Conservation (phyloP, 2,329 filamentous ascomycete species). For the Seiridium unicorne region DNA sequence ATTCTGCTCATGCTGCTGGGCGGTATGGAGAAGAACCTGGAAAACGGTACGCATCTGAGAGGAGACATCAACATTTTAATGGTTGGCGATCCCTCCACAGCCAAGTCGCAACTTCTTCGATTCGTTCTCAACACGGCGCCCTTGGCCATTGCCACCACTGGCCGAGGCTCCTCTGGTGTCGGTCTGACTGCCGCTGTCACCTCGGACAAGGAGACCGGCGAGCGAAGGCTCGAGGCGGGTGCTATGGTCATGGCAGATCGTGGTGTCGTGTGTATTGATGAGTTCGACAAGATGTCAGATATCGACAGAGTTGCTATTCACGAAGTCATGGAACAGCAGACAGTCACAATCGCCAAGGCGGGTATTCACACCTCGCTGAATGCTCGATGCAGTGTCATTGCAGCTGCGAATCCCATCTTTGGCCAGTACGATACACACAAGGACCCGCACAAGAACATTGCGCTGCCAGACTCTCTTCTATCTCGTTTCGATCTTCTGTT, state of each 20-base stretch:
- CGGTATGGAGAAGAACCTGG: constrained; percentile 97
- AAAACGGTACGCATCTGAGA: constrained; percentile 95
- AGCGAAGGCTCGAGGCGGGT: constrained; percentile 90
- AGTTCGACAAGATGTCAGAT: constrained; percentile 99
- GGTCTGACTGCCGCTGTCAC: constrained; percentile 97
- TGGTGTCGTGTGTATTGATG: constrained; percentile 97
- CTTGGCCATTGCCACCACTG: constrained; percentile 93
- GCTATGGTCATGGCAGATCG: constrained; percentile 98
- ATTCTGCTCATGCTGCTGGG: constrained; percentile 93
- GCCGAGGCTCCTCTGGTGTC: constrained; percentile 93
- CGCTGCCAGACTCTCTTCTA: constrained; percentile 89
- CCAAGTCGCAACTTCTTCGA: constrained; percentile 95
- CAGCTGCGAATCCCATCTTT: constrained; percentile 95
- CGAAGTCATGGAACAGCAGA: constrained; percentile 99
- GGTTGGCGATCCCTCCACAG: constrained; percentile 97
- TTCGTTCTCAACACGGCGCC: constrained; percentile 98
- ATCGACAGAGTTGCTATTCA: constrained; percentile 97
- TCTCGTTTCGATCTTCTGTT: constrained; percentile 99
- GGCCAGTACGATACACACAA: constrained; percentile 99
- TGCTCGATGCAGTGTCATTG: constrained; percentile 92
- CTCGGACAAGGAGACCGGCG: constrained; percentile 94
- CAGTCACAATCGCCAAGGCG: constrained; percentile 97
- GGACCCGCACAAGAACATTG: constrained; percentile 98
- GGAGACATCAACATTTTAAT: constrained; percentile 99
- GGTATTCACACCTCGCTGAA: constrained; percentile 98